Base-by-base conservation (phyloP, 441 rosid species). In the Iberis amara region DNA sequence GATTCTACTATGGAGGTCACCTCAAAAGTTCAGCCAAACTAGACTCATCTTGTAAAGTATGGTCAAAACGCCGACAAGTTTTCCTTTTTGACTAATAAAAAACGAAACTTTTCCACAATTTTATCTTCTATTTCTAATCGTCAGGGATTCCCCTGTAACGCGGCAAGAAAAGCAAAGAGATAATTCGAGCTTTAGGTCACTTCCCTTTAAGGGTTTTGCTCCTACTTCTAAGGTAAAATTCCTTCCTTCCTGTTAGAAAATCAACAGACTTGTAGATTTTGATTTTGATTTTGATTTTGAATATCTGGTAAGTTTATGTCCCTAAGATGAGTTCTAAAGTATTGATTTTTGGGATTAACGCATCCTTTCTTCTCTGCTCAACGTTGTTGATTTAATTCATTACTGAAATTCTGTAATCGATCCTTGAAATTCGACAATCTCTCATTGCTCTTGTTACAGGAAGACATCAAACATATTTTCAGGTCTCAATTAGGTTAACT, bases 71-170 rank as follows among this genome's bases (percentile, higher is more conserved):
- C 61, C 37, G 56, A 59, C 65, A 66, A 47, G 40, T 0, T 11
- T 53, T 33, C 18, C 30, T 6, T 52, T 39, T 53, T 47, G 57
- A 66, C 61, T 53, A 52, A 39, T 30, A 46, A 54, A 66, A 45
- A 53, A 52, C 2, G 24, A 37, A 4, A 23, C 23, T 39, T 52
- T 58, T 45, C 64, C 54, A 52, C 64, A 59, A 18, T 46, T 47
- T 13, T 39, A 11, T 64, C 27, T 60, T 52, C 65, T 50, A 40
- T 37, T 35, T 27, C 61, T 39, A 47, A 56, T 58, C 32, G 55
- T 52, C 65, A 58, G 69, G 14, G 55, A 57, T 50, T 50, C 69
- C 55, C 55, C 21, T 58, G 64, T 58, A 58, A 65, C 64, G 70
- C 70, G 64, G 70, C 70, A 58, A 65, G 38, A 66, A 50, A 13